Percentiles rank a stretch among this genome's conserved stretches.
phyloP scores from a whole-genome alignment of 2,329 filamentous ascomycete genomes.

The Colletotrichum graminicola region DNA sequence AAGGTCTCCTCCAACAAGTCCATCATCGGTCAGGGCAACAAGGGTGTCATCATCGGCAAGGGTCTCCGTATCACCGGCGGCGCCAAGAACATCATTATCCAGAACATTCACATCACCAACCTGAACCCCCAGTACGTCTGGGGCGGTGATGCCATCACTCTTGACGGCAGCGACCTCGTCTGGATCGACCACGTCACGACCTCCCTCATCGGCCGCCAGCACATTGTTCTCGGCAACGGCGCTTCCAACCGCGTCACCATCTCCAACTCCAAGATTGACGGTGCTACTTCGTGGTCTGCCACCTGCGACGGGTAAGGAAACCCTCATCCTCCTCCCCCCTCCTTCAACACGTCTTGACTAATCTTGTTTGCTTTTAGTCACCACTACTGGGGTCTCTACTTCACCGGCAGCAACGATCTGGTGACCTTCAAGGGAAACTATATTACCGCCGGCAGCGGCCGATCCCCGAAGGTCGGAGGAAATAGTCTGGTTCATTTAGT shows the following conservation, averaged over 20 bases:
- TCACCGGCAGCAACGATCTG: constrained; percentile 67
- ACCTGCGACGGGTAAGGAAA: constrained; percentile 61
- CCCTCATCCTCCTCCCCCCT: too few species aligned
- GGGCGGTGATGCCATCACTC: constrained; percentile 70
- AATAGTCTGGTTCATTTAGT: constrained; percentile 69
- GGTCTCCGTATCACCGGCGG: constrained; percentile 62
- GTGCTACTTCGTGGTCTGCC: constrained; percentile 64
- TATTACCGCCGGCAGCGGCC: constrained; percentile 65
- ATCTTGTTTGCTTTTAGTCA: constrained; percentile 48
- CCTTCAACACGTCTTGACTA: background rate
- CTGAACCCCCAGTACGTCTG: constrained; percentile 70
- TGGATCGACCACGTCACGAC: constrained; percentile 69
- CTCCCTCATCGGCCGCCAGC: constrained; percentile 69
- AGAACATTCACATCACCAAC: constrained; percentile 63
- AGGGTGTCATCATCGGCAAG: constrained; percentile 69
- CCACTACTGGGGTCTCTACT: constrained; percentile 72
- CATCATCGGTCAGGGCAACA: constrained; percentile 64
- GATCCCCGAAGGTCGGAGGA: constrained; percentile 66
- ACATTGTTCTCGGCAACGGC: constrained; percentile 68
- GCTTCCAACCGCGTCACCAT: constrained; percentile 69
- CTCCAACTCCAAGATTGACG: constrained; percentile 71
- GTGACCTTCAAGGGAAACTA: constrained; percentile 72
- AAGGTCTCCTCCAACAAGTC: constrained; percentile 69
- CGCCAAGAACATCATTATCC: constrained; percentile 68
- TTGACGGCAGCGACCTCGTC: constrained; percentile 59